A percentile compares a stretch with the other conserved stretches of the same genome.
Evolutionary conservation across 257 asterid species (phyloP).

Genomic region (Forsythia suspensa): DNA sequence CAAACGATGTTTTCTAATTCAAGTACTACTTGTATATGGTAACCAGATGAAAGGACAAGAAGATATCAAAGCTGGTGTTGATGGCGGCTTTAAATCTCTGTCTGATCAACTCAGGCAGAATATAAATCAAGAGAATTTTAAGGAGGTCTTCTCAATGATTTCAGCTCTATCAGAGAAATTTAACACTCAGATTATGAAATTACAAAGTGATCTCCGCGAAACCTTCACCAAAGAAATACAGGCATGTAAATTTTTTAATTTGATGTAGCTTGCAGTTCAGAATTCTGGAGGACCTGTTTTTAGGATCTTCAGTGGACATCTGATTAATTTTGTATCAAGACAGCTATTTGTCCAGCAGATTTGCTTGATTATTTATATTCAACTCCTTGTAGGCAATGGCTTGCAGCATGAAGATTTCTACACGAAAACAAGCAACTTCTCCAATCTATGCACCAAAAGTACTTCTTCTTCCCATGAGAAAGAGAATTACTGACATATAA

Average conservation of each 20-base stretch:
- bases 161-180: slow-evolving; percentile 55
- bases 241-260: slow-evolving; percentile 43
- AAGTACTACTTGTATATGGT: slow-evolving; percentile 21
- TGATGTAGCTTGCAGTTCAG: neutral
- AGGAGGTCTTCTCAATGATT: slow-evolving; percentile 43
- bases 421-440: slow-evolving; percentile 40
- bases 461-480: slow-evolving; percentile 27
- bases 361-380: slow-evolving; percentile 26
- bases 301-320: slow-evolving; percentile 10
- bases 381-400: slow-evolving; percentile 53
- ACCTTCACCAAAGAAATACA: slow-evolving; percentile 60
- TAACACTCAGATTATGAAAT: slow-evolving; percentile 49
- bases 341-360: slow-evolving; percentile 25
- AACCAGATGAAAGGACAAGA: slow-evolving; percentile 77
- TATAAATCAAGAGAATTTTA: slow-evolving; percentile 41
- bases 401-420: slow-evolving; percentile 42
- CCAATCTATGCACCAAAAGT: slow-evolving; percentile 42
- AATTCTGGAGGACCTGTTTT: slow-evolving; percentile 11
- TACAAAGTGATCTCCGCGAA: slow-evolving; percentile 51
- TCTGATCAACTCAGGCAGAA: slow-evolving; percentile 54
- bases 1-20: slow-evolving; percentile 28
- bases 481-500: slow-evolving; percentile 16
- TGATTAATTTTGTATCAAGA: slow-evolving; percentile 14
- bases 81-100: slow-evolving; percentile 50
- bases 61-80: slow-evolving; percentile 64